Evolutionary conservation across 2,329 filamentous ascomycete species (phyloP).

Genomic region (Knufia fluminis): DNA sequence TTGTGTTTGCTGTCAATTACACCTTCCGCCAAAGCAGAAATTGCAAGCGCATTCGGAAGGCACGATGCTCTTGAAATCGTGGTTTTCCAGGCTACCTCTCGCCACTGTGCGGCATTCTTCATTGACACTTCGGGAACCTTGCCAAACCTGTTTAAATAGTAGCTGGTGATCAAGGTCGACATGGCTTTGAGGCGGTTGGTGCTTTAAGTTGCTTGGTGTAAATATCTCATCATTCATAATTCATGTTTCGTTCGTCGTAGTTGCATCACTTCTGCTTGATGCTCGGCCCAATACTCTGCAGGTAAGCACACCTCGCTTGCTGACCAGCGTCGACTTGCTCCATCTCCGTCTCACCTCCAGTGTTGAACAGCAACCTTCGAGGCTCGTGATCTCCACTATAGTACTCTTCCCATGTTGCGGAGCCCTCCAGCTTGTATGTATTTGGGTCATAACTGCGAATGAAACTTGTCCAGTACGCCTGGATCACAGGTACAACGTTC

Average conservation of each 20-base stretch:
- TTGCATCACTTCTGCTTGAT: conserved; percentile 36
- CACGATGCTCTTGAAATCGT: too few relatives aligned
- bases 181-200: too few relatives aligned
- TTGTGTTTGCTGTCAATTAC: too few relatives aligned
- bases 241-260: not conserved
- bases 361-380: conserved; percentile 37
- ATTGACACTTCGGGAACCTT: too few relatives aligned
- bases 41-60: too few relatives aligned
- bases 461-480: conserved; percentile 68
- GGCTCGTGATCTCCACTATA: conserved; percentile 21
- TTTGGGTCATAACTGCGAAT: conserved; percentile 60
- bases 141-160: too few relatives aligned
- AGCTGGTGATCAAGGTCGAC: too few relatives aligned
- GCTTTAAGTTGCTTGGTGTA: not conserved
- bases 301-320: conserved; percentile 40
- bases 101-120: too few relatives aligned
- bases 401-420: conserved; percentile 15
- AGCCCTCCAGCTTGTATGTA: conserved; percentile 19
- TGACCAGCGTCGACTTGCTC: conserved; percentile 35
- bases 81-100: too few relatives aligned
- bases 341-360: conserved; percentile 36
- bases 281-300: conserved; percentile 39
- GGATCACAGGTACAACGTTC: conserved; percentile 50
- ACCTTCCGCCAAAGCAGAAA: too few relatives aligned
- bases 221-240: not conserved